Percentiles rank a stretch among this genome's conserved stretches.
These are phyloP conservation scores for Stevia rebaudiana DNA, from an alignment of 140 eudicot species.

Conservation along the genomic window DNA sequence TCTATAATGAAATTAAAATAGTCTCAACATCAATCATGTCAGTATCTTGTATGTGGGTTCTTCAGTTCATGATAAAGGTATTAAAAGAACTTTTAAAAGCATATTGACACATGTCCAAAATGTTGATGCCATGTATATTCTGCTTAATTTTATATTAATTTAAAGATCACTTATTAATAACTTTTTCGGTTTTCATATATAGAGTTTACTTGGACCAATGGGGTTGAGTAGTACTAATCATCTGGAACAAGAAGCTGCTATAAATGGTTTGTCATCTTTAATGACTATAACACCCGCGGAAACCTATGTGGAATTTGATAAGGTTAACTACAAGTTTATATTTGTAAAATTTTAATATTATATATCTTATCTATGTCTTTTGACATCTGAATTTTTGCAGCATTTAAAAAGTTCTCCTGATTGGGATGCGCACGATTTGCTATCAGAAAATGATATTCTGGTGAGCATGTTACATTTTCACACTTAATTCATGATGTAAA, in stretches of 20 bases:
- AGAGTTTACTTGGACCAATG: conserved; percentile 75
- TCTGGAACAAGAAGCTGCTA: conserved; percentile 82
- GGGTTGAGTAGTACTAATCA: conserved; percentile 73
- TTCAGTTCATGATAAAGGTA: background rate
- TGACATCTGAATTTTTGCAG: conserved; percentile 30
- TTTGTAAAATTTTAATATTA: background rate
- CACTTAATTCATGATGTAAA: background rate
- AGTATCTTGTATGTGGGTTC: background rate
- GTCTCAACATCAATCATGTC: background rate
- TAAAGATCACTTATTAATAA: background rate
- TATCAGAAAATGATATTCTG: conserved; percentile 75
- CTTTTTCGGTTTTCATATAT: conserved; percentile 11
- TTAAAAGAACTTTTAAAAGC: background rate
- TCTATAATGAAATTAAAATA: background rate
- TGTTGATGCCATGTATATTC: conserved; percentile 1
- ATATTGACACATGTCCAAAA: background rate
- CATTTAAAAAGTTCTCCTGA: conserved; percentile 66
- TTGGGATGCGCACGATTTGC: conserved; percentile 67
- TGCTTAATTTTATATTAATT: background rate
- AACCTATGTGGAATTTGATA: conserved; percentile 70
- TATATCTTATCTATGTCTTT: background rate
- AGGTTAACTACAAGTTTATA: conserved; percentile 36
- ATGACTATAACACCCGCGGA: conserved; percentile 80
- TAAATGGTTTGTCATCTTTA: conserved; percentile 72
- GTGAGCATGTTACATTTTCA: conserved; percentile 29